phyloP scores from a whole-genome alignment of 257 asterid genomes.

The Solanum sitiens region DNA sequence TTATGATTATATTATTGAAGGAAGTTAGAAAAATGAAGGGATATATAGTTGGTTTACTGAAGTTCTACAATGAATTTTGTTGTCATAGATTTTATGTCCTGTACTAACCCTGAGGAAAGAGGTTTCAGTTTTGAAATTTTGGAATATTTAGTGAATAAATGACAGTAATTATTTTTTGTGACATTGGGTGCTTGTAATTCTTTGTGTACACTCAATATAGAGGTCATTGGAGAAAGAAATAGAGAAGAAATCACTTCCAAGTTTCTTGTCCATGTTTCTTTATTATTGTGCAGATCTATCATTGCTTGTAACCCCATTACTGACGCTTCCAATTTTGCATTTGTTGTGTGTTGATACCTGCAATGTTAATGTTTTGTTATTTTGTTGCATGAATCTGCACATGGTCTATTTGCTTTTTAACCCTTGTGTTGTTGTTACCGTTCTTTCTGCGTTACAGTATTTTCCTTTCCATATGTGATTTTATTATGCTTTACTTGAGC shows the following conservation, averaged over 20 bases:
- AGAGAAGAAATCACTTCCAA: background rate
- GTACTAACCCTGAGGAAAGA: background rate
- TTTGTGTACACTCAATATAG: background rate
- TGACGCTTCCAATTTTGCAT: background rate
- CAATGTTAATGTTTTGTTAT: background rate
- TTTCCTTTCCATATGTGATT: background rate
- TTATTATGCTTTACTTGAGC: background rate
- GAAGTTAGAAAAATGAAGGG: background rate
- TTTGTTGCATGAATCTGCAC: background rate
- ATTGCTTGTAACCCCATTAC: background rate
- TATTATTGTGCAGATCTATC: background rate
- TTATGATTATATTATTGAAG: background rate
- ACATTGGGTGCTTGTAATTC: background rate
- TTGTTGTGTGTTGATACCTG: background rate
- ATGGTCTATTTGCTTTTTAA: background rate
- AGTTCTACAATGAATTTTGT: background rate
- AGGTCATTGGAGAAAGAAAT: background rate
- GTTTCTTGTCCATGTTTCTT: background rate
- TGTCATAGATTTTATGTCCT: background rate
- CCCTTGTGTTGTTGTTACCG: background rate
- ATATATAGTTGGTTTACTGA: background rate
- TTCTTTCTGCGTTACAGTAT: background rate
- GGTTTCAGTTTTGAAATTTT: background rate
- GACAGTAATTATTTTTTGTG: background rate
- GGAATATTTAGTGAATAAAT: background rate